These are phyloP conservation scores for Cystobasidium pallidum DNA, from an alignment of 1,284 basidiomycete species.

Conservation along the genomic window DNA sequence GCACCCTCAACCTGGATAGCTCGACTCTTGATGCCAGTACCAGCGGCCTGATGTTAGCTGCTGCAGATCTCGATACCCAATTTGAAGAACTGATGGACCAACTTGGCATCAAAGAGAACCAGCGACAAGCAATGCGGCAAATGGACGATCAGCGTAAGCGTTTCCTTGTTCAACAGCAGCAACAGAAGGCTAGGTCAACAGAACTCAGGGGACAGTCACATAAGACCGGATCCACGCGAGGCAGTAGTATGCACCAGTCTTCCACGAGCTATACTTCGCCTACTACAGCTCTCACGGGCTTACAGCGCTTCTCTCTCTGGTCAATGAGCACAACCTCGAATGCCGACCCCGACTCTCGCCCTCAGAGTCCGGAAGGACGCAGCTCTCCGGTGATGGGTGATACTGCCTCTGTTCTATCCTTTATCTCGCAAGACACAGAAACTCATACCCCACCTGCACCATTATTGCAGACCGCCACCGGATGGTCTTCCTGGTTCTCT, in stretches of 20 bases:
- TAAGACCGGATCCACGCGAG: constrained; percentile 52
- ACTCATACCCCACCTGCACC: constrained; percentile 3
- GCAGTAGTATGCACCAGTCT: constrained; percentile 8
- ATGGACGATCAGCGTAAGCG: constrained; percentile 70
- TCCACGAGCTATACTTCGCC: constrained; percentile 54
- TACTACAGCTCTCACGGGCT: constrained; percentile 62
- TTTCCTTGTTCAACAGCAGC: constrained; percentile 62
- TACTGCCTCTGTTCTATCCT: constrained; percentile 9
- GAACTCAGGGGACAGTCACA: constrained; percentile 56
- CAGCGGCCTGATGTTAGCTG: constrained; percentile 62
- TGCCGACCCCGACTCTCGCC: constrained; percentile 49
- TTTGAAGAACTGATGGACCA: constrained; percentile 71
- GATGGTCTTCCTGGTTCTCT: constrained; percentile 59
- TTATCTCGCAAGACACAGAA: constrained; percentile 14
- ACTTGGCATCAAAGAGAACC: constrained; percentile 72
- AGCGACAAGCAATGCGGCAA: constrained; percentile 68
- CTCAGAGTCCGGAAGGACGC: not conserved
- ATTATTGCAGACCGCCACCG: constrained; percentile 36
- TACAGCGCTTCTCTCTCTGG: constrained; percentile 60
- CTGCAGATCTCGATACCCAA: constrained; percentile 55
- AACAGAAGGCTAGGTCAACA: constrained; percentile 55
- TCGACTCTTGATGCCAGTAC: not conserved
- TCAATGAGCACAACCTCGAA: not conserved
- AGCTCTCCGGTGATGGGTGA: constrained; percentile 1
- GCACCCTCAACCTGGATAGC: constrained; percentile 16